These are phyloP conservation scores for Psidium friedrichsthalianum DNA, from an alignment of 345 rosid genomes.

Conservation along the genomic window DNA sequence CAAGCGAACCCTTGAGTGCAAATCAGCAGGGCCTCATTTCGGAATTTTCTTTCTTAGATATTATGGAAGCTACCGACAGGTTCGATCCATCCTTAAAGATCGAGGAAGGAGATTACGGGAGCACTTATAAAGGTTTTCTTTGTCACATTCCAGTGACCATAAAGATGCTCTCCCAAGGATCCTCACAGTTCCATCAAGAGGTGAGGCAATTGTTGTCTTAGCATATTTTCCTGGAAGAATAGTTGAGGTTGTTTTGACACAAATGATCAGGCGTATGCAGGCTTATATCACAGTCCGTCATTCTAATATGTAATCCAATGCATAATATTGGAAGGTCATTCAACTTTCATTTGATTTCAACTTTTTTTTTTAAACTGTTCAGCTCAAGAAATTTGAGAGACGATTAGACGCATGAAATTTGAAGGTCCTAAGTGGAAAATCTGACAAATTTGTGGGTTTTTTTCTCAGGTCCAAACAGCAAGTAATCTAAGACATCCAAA, in stretches of 20 bases:
- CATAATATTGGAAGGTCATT: neutral
- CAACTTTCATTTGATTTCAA: neutral
- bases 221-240: neutral
- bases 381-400: neutral
- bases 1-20: conserved; percentile 26
- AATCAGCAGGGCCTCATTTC: conserved; percentile 38
- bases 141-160: conserved; percentile 56
- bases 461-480: conserved; percentile 47
- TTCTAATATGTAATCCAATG: neutral
- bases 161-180: conserved; percentile 59
- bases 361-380: neutral
- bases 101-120: conserved; percentile 84
- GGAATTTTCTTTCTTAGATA: conserved; percentile 56
- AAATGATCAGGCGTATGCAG: neutral
- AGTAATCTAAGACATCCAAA: conserved; percentile 82
- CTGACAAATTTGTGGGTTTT: neutral
- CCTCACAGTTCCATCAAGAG: conserved; percentile 70
- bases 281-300: neutral
- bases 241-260: neutral
- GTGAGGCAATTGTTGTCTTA: conserved; percentile 18
- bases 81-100: conserved; percentile 55
- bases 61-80: conserved; percentile 41
- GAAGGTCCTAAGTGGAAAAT: neutral
- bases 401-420: neutral
- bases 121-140: conserved; percentile 51